These are phyloP conservation scores for Teratosphaeriaceae sp. DNA, from an alignment of 2,329 filamentous ascomycete genomes.

Conservation along the genomic window DNA sequence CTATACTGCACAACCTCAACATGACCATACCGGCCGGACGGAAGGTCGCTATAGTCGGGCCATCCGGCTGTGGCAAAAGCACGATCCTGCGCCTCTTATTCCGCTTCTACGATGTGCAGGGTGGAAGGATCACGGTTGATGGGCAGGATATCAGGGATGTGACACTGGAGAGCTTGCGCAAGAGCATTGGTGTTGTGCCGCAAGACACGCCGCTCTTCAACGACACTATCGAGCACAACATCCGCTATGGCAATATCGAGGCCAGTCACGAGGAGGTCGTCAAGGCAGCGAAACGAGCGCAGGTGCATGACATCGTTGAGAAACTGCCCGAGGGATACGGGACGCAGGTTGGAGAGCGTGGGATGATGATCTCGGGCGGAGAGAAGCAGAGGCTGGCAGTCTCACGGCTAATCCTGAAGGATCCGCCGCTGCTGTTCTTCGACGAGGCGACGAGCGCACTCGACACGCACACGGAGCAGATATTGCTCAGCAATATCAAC, in stretches of 20 bases:
- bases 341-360: constrained; percentile 86
- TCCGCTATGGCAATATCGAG: constrained; percentile 77
- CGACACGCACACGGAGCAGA: constrained; percentile 86
- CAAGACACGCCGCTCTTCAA: constrained; percentile 96
- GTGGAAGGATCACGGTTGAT: constrained; percentile 77
- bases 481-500: too few species aligned
- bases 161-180: constrained; percentile 87
- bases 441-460: constrained; percentile 90
- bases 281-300: constrained; percentile 75
- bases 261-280: constrained; percentile 77
- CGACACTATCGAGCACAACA: constrained; percentile 89
- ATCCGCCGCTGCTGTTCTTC: constrained; percentile 84
- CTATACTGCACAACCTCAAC: constrained; percentile 73
- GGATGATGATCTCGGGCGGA: constrained; percentile 77
- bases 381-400: constrained; percentile 94
- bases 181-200: constrained; percentile 89
- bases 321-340: constrained; percentile 81
- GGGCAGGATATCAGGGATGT: constrained; percentile 69
- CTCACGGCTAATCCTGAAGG: constrained; percentile 85
- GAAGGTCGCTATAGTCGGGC: constrained; percentile 91
- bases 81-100: constrained; percentile 94
- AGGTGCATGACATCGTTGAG: constrained; percentile 88
- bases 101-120: constrained; percentile 84
- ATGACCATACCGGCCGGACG: constrained; percentile 86
- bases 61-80: constrained; percentile 95